Conservation (phyloP, 257 asterid genomes). For the Salvia hispanica region DNA sequence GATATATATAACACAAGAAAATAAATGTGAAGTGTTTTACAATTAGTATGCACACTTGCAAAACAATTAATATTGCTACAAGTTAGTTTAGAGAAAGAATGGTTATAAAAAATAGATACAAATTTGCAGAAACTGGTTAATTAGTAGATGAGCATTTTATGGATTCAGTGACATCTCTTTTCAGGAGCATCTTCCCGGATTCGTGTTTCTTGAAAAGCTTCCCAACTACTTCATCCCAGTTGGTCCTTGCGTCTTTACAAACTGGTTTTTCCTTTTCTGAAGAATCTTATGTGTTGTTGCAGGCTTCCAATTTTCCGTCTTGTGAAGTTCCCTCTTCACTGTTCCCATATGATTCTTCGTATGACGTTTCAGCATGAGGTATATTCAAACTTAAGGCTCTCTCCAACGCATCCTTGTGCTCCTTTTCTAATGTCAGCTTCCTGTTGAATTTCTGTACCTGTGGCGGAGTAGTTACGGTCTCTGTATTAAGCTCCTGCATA, state of each 20-base stretch:
- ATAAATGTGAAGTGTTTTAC: background rate
- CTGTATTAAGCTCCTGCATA: conserved; percentile 47
- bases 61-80: background rate
- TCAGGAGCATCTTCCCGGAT: conserved; percentile 45
- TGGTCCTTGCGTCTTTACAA: conserved; percentile 48
- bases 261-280: conserved; percentile 29
- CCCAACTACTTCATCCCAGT: conserved; percentile 69
- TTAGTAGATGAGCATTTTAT: conserved; percentile 15
- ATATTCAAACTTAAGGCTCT: conserved; percentile 39
- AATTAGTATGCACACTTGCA: no score
- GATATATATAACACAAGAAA: no score
- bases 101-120: background rate
- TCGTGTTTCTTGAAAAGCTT: conserved; percentile 61
- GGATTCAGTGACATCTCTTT: conserved; percentile 36
- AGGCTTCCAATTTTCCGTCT: conserved; percentile 32
- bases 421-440: conserved; percentile 67
- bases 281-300: conserved; percentile 27
- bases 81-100: conserved; percentile 2
- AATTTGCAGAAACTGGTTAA: background rate
- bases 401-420: conserved; percentile 89
- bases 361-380: conserved; percentile 3
- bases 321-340: conserved; percentile 34
- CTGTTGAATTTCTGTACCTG: conserved; percentile 61
- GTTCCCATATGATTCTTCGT: conserved; percentile 37
- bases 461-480: conserved; percentile 63